Conservation (phyloP, 2,329 filamentous ascomycete genomes). For the Beauveria asiatica region DNA sequence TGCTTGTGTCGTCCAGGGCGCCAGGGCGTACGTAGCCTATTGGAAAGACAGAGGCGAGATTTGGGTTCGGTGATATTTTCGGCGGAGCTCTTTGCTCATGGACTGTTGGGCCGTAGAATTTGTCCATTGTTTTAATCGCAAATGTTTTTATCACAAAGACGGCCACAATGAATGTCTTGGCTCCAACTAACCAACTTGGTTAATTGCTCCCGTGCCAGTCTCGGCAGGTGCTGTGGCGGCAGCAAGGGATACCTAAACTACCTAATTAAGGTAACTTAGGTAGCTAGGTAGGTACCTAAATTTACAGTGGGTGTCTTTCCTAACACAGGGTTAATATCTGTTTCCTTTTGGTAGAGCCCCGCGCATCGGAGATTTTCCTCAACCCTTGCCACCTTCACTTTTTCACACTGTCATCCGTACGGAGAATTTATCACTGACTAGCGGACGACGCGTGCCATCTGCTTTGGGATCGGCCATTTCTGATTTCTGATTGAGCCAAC, state of each 20-base stretch:
- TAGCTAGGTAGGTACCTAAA: too few species aligned
- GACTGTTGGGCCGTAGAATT: neutral
- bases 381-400: too few species aligned
- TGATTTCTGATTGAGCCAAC: slow-evolving; percentile 3
- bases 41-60: neutral
- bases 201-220: neutral
- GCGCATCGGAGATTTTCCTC: neutral
- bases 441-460: slow-evolving; percentile 5
- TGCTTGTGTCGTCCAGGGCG: slow-evolving; percentile 4
- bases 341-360: neutral
- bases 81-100: neutral
- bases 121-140: neutral
- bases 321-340: neutral
- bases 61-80: slow-evolving; percentile 10
- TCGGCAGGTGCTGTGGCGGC: neutral
- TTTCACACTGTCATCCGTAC: too few species aligned
- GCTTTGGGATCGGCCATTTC: neutral
- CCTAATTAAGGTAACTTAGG: too few species aligned
- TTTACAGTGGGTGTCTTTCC: too few species aligned
- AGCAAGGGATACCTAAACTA: neutral
- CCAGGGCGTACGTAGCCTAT: neutral
- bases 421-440: too few species aligned
- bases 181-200: too few species aligned
- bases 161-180: neutral
- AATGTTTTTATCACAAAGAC: neutral